Percentiles rank a stretch among this genome's conserved stretches.
Evolutionary conservation across 345 rosid species (phyloP).

Genomic region (Sonneratia alba): DNA sequence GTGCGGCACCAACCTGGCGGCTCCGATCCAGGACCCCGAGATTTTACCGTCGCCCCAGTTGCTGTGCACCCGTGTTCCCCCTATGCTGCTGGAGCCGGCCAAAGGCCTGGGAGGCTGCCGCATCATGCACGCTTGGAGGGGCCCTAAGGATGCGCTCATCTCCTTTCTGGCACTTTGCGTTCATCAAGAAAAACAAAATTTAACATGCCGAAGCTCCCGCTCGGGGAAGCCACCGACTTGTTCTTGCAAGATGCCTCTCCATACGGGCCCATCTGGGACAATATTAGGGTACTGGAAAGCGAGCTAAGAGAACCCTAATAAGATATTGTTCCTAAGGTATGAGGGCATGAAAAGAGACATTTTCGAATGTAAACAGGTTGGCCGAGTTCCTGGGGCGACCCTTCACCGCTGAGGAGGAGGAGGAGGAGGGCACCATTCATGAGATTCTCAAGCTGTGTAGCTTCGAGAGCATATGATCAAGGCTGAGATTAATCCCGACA

Average conservation of each 20-base stretch:
- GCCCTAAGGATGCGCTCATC: background rate
- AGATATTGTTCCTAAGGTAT: background rate
- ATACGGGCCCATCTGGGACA: background rate
- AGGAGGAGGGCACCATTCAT: background rate
- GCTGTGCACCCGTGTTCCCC: background rate
- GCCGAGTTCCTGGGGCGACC: background rate
- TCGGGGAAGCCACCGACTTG: background rate
- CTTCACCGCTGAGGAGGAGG: background rate
- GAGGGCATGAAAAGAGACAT: background rate
- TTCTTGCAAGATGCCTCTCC: background rate
- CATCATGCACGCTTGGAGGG: background rate
- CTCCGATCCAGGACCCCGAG: conserved; percentile 1
- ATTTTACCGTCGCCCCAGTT: background rate
- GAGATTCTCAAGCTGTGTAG: background rate
- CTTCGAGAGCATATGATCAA: background rate
- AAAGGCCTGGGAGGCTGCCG: background rate
- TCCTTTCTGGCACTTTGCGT: background rate
- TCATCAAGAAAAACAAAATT: background rate
- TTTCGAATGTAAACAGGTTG: background rate
- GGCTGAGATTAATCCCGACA: background rate
- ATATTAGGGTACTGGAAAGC: background rate
- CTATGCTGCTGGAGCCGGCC: background rate
- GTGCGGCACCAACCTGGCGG: conserved; percentile 4
- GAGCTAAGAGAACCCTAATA: background rate
- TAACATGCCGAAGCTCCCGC: background rate